Evolutionary conservation across 116 monocot genomes (phyloP).

Genomic region (Posidonia oceanica): DNA sequence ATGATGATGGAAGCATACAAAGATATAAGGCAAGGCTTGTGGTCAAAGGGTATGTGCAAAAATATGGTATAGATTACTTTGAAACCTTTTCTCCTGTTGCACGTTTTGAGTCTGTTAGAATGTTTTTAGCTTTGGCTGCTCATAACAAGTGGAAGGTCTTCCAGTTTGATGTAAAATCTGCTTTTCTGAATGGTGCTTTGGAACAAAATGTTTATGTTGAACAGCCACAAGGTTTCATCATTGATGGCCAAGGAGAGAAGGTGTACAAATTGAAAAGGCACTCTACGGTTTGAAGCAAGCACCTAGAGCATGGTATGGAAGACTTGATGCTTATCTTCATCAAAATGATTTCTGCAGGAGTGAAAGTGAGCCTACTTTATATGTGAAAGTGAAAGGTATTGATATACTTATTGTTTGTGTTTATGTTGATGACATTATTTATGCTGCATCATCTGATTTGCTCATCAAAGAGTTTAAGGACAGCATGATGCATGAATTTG

Average conservation of each 20-base stretch:
- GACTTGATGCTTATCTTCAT: too few relatives aligned
- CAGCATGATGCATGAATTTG: too few relatives aligned
- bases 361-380: too few relatives aligned
- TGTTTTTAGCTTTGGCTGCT: conserved; percentile 1
- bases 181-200: conserved; percentile 10
- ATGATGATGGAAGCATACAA: conserved; percentile 5
- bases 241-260: conserved; percentile 3
- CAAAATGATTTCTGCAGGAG: too few relatives aligned
- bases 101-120: conserved; percentile 6
- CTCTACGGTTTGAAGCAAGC: conserved; percentile 14
- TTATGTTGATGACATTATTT: too few relatives aligned
- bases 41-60: conserved; percentile 1
- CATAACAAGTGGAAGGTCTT: conserved; percentile 7
- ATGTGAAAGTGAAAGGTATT: too few relatives aligned
- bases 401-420: too few relatives aligned
- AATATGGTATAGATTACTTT: conserved; percentile 4
- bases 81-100: conserved; percentile 12
- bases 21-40: conserved; percentile 10
- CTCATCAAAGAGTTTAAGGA: too few relatives aligned
- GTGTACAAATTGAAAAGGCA: conserved; percentile 6
- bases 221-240: conserved; percentile 11
- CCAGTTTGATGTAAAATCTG: conserved; percentile 12
- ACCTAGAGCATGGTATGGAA: neutral
- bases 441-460: too few relatives aligned
- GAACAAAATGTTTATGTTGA: conserved; percentile 11